Percentiles rank a stretch among this genome's conserved stretches.
These are phyloP conservation scores for Metschnikowia noctiluminum DNA, from an alignment of 805 yeast genomes.

Conservation along the genomic window DNA sequence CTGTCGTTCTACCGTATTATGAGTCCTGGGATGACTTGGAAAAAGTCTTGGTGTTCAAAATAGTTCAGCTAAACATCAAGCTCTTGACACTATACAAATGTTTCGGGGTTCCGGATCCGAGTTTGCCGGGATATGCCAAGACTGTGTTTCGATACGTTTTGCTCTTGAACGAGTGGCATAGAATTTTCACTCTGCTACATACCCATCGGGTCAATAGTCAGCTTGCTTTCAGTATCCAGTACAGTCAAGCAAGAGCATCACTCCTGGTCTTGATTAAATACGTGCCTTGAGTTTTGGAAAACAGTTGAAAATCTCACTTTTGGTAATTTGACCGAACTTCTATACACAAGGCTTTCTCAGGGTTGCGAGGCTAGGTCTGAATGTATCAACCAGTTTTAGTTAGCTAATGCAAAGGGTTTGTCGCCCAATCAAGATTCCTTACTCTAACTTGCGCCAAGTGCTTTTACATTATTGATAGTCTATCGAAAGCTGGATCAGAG, in stretches of 20 bases:
- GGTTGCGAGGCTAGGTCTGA: too few relatives aligned
- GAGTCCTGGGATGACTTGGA: background rate
- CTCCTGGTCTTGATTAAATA: background rate
- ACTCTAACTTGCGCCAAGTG: too few relatives aligned
- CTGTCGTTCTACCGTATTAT: background rate
- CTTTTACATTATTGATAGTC: too few relatives aligned
- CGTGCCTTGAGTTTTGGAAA: background rate
- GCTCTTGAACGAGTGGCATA: background rate
- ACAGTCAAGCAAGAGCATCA: background rate
- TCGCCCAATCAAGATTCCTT: too few relatives aligned
- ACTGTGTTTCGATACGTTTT: background rate
- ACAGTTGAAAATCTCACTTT: too few relatives aligned
- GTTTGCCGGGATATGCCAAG: background rate
- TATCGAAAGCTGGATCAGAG: too few relatives aligned
- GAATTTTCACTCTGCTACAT: background rate
- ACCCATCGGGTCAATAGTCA: background rate
- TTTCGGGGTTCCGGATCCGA: background rate
- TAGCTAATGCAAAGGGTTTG: too few relatives aligned
- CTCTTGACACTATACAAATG: constrained; percentile 1
- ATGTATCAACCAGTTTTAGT: too few relatives aligned
- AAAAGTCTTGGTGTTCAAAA: background rate
- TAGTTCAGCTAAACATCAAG: constrained; percentile 3
- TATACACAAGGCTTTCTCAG: too few relatives aligned
- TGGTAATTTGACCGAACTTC: too few relatives aligned
- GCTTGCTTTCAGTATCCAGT: background rate